phyloP scores from a whole-genome alignment of 345 rosid species.

The Gossypium australe region DNA sequence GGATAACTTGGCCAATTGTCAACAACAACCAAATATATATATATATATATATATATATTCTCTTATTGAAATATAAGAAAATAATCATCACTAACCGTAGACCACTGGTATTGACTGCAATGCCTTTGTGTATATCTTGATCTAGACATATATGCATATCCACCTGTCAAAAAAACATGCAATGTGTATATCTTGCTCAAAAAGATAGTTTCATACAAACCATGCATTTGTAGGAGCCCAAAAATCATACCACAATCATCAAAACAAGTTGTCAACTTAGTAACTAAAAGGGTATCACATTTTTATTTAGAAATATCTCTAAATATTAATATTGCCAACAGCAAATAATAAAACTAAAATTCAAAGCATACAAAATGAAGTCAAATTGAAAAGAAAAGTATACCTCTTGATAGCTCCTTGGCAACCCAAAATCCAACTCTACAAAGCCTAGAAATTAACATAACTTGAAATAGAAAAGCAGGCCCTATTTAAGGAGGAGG shows the following conservation, averaged over 20 bases:
- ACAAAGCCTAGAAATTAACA: constrained; percentile 40
- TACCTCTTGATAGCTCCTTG: constrained; percentile 48
- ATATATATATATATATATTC: background rate
- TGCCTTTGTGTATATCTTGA: background rate
- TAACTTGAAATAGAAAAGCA: constrained; percentile 10
- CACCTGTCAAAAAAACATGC: background rate
- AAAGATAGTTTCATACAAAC: background rate
- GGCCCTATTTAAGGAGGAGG: background rate
- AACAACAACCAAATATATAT: background rate
- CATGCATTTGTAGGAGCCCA: background rate
- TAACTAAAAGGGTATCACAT: background rate
- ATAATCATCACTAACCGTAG: constrained; percentile 4
- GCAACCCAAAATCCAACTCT: constrained; percentile 36
- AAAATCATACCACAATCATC: background rate
- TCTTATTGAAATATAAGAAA: background rate
- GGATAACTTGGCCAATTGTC: background rate
- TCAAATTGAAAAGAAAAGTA: background rate
- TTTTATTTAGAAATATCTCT: background rate
- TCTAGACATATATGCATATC: background rate
- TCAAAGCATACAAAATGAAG: background rate
- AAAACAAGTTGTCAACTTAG: background rate
- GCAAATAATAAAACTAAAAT: background rate
- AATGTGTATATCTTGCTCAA: background rate
- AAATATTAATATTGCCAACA: background rate
- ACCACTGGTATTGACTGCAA: background rate